These are phyloP conservation scores for Striga asiatica DNA, from an alignment of 257 asterid genomes.

Conservation along the genomic window DNA sequence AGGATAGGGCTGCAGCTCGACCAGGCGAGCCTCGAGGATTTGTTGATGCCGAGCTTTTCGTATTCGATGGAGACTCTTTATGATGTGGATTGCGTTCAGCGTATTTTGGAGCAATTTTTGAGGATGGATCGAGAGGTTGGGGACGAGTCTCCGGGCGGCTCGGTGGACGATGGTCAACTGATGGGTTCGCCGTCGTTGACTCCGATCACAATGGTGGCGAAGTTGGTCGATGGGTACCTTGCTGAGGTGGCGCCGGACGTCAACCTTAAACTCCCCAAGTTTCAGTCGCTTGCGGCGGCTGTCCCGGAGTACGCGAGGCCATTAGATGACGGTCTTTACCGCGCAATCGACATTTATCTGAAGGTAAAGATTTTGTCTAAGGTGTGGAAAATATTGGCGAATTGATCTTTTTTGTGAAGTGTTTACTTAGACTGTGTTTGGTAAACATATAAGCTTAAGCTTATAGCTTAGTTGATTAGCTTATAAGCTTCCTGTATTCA, in stretches of 20 bases:
- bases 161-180: conserved; percentile 55
- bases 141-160: conserved; percentile 73
- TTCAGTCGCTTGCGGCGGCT: conserved; percentile 77
- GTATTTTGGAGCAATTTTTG: conserved; percentile 82
- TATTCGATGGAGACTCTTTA: conserved; percentile 91
- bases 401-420: too few relatives aligned
- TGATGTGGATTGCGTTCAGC: conserved; percentile 78
- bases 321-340: conserved; percentile 93
- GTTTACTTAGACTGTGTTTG: too few relatives aligned
- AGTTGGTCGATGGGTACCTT: conserved; percentile 80
- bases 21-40: conserved; percentile 89
- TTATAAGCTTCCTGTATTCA: too few relatives aligned
- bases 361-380: conserved; percentile 40
- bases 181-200: conserved; percentile 84
- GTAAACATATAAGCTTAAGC: too few relatives aligned
- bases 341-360: conserved; percentile 82
- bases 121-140: conserved; percentile 62
- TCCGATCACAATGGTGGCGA: conserved; percentile 88
- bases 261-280: conserved; percentile 76
- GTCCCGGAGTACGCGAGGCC: conserved; percentile 93
- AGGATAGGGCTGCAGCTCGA: conserved; percentile 91
- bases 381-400: neutral
- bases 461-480: too few relatives aligned
- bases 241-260: conserved; percentile 97
- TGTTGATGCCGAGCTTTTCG: conserved; percentile 76